Conservation (phyloP, 2,329 filamentous ascomycete genomes). For the Intubia oerlemansii region DNA sequence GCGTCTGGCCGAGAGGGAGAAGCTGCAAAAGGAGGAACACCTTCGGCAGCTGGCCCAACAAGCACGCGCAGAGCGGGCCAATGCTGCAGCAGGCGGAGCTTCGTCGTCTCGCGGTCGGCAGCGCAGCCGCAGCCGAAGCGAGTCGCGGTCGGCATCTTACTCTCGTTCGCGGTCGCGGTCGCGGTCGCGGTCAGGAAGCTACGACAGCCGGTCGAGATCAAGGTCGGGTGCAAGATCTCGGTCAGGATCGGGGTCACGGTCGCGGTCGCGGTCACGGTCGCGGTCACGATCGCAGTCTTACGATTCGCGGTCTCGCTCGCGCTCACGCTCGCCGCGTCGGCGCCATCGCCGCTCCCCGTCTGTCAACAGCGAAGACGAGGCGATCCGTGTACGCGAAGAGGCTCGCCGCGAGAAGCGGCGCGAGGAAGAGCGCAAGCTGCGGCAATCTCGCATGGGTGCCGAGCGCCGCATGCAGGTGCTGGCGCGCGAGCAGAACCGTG, state of each 20-base stretch:
- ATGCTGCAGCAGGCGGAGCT: slow-evolving; percentile 20
- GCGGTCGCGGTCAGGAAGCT: too few species aligned
- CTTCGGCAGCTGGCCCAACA: slow-evolving; percentile 75
- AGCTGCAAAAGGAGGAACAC: slow-evolving; percentile 81
- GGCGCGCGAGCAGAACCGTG: slow-evolving; percentile 85
- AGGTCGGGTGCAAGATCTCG: too few species aligned
- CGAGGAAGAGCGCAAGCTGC: slow-evolving; percentile 73
- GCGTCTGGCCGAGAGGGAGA: slow-evolving; percentile 88
- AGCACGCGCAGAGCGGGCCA: slow-evolving; percentile 59
- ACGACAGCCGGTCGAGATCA: slow-evolving; percentile 6
- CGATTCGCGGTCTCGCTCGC: slow-evolving; percentile 10
- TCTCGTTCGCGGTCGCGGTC: background rate
- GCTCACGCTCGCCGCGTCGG: slow-evolving; percentile 33
- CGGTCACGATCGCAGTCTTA: slow-evolving; percentile 12
- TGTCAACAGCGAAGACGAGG: slow-evolving; percentile 43
- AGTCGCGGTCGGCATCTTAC: background rate
- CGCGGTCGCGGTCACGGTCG: slow-evolving; percentile 11
- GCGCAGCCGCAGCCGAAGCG: background rate
- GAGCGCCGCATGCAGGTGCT: slow-evolving; percentile 83
- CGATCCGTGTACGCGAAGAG: slow-evolving; percentile 53
- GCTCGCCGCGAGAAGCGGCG: slow-evolving; percentile 56
- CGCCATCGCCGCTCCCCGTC: slow-evolving; percentile 23
- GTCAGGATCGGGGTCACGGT: background rate
- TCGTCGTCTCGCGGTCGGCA: slow-evolving; percentile 5
- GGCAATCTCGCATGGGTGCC: slow-evolving; percentile 87